These are phyloP conservation scores for Stephania cephalantha DNA, from an alignment of 164 flowering plant species.

Conservation along the genomic window DNA sequence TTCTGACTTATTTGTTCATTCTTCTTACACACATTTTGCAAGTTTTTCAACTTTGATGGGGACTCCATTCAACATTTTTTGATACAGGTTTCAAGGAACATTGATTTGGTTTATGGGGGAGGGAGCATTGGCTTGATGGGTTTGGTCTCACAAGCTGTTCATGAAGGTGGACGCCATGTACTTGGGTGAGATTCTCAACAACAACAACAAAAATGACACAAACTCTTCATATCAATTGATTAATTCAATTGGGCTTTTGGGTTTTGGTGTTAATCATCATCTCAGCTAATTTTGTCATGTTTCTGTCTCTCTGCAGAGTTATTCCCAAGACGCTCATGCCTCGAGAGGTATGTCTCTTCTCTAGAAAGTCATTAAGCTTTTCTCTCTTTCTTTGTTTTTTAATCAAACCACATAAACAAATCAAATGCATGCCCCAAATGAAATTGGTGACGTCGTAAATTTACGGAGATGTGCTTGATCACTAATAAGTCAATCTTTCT, in stretches of 20 bases:
- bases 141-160: slow-evolving; percentile 88
- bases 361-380: slow-evolving; percentile 31
- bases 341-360: slow-evolving; percentile 74
- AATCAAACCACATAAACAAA: not conserved
- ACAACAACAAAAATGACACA: no score
- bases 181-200: slow-evolving; percentile 44
- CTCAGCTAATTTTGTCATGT: slow-evolving; percentile 45
- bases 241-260: not conserved
- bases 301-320: slow-evolving; percentile 68
- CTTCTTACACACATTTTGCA: not conserved
- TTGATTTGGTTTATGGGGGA: slow-evolving; percentile 95
- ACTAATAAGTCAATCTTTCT: no score
- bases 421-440: not conserved
- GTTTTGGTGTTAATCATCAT: slow-evolving; percentile 14
- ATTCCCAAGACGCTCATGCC: slow-evolving; percentile 99
- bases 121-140: slow-evolving; percentile 97
- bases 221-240: no score
- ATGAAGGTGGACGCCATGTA: slow-evolving; percentile 84
- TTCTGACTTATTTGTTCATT: no score
- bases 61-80: slow-evolving; percentile 2
- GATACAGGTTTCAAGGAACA: slow-evolving; percentile 78
- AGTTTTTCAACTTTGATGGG: slow-evolving; percentile 6
- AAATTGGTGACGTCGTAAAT: no score
- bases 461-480: no score
- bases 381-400: slow-evolving; percentile 21